Percentiles rank a stretch among this genome's conserved stretches.
Evolutionary conservation across 2,329 filamentous ascomycete genomes (phyloP).

Genomic region (Aspergillus eucalypticola): DNA sequence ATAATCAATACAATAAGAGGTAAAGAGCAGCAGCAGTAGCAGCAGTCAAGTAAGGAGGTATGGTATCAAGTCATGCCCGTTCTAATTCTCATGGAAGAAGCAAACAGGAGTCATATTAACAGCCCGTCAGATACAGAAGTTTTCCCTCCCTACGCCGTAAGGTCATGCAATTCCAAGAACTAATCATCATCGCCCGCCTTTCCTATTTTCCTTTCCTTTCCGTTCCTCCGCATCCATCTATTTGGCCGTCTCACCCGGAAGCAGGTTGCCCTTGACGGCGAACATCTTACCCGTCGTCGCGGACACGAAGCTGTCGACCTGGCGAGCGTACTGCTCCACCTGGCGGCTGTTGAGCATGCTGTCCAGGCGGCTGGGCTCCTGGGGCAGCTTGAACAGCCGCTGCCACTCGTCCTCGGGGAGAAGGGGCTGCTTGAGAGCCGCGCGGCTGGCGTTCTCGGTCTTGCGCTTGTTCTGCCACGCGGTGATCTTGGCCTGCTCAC

Average conservation of each 20-base stretch:
- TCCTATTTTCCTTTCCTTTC: slow-evolving; percentile 11
- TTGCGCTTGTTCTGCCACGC: slow-evolving; percentile 97
- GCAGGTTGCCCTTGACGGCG: slow-evolving; percentile 73
- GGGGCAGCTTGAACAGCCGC: slow-evolving; percentile 94
- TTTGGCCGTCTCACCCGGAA: slow-evolving; percentile 56
- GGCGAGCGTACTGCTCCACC: slow-evolving; percentile 95
- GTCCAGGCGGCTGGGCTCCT: slow-evolving; percentile 89
- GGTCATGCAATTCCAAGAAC: slow-evolving; percentile 43
- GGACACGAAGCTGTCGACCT: slow-evolving; percentile 94
- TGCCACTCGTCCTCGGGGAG: slow-evolving; percentile 98
- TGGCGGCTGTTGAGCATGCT: slow-evolving; percentile 93
- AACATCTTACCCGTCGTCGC: slow-evolving; percentile 97
- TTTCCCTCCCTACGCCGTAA: slow-evolving; percentile 47
- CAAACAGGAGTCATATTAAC: slow-evolving; percentile 41
- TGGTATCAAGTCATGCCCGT: slow-evolving; percentile 20
- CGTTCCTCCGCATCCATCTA: slow-evolving; percentile 15
- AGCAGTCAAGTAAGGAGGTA: not conserved
- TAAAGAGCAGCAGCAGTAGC: not conserved
- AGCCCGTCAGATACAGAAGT: slow-evolving; percentile 38
- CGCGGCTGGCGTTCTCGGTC: slow-evolving; percentile 84
- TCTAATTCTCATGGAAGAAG: slow-evolving; percentile 34
- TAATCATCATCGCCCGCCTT: slow-evolving; percentile 23
- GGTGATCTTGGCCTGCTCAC: slow-evolving; percentile 94
- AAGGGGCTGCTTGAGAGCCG: slow-evolving; percentile 80
- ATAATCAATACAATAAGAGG: no score